Evolutionary conservation across 371 early-diverging fungal genomes (phyloP).

Genomic region (Apophysomyces sp.): DNA sequence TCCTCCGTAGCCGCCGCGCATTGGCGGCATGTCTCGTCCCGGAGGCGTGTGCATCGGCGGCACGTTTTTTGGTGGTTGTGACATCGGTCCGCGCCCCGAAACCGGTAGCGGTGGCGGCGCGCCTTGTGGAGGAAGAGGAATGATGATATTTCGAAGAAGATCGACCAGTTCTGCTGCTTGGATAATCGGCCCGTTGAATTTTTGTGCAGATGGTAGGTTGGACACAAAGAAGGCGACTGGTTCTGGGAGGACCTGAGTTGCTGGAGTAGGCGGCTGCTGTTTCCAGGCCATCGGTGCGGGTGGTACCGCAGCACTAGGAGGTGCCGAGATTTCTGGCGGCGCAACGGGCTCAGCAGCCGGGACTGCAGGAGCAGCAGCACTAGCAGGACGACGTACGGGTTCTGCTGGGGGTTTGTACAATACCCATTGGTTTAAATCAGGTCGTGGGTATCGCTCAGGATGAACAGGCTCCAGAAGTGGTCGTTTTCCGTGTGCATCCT

Average conservation of each 20-base stretch:
- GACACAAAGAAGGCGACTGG: constrained; percentile 60
- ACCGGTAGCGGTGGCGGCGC: constrained; percentile 11
- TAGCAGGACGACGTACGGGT: constrained; percentile 23
- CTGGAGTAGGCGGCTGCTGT: constrained; percentile 14
- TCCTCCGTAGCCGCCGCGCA: constrained; percentile 30
- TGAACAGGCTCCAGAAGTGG: constrained; percentile 70
- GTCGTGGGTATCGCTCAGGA: constrained; percentile 73
- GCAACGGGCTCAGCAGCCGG: neutral
- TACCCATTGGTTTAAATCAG: constrained; percentile 78
- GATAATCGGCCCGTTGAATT: constrained; percentile 54
- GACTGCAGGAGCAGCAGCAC: constrained; percentile 6
- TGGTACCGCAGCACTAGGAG: constrained; percentile 1
- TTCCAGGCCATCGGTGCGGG: constrained; percentile 12
- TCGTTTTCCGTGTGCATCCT: constrained; percentile 21
- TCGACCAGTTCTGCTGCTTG: constrained; percentile 52
- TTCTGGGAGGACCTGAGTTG: constrained; percentile 44
- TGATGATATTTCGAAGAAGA: constrained; percentile 47
- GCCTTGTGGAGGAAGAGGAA: constrained; percentile 37
- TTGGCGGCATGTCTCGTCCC: constrained; percentile 17
- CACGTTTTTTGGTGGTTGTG: constrained; percentile 11
- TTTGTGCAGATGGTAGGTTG: constrained; percentile 50
- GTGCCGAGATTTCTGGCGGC: constrained; percentile 2
- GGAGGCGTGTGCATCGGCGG: constrained; percentile 26
- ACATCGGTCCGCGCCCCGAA: constrained; percentile 12
- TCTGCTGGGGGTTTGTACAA: constrained; percentile 61